phyloP scores from a whole-genome alignment of 2,329 filamentous ascomycete species.

The Pseudogymnoascus sp. region DNA sequence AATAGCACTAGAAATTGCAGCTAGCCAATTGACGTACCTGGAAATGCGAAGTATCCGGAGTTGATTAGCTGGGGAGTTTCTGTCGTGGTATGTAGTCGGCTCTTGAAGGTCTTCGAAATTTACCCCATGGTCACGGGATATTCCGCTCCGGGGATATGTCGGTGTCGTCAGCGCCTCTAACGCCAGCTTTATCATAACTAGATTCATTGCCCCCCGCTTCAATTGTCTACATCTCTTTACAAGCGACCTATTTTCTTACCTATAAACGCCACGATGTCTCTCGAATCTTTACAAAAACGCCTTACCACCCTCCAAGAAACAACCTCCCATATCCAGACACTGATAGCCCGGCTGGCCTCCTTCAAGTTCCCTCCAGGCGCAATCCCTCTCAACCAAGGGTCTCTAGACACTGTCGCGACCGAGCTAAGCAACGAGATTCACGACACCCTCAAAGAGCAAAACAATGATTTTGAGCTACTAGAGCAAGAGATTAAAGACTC shows the following conservation, averaged over 20 bases:
- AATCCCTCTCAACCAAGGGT: constrained; percentile 39
- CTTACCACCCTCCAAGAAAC: constrained; percentile 54
- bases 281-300: constrained; percentile 56
- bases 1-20: background rate
- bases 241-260: background rate
- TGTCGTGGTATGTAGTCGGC: background rate
- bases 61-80: constrained; percentile 6
- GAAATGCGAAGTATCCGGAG: constrained; percentile 1
- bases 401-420: constrained; percentile 26
- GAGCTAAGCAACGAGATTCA: constrained; percentile 79
- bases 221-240: background rate
- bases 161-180: background rate
- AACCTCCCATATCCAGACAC: constrained; percentile 48
- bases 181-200: constrained; percentile 2
- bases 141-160: background rate
- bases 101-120: constrained; percentile 4
- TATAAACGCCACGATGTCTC: constrained; percentile 42
- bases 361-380: constrained; percentile 54
- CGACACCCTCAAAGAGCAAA: constrained; percentile 65
- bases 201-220: background rate
- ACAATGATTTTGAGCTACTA: constrained; percentile 77
- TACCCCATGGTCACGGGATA: constrained; percentile 9
- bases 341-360: constrained; percentile 52
- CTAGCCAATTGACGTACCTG: background rate
- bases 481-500: constrained; percentile 71